phyloP scores from a whole-genome alignment of 2,329 filamentous ascomycete species.

The Penicillium psychrosexuale region DNA sequence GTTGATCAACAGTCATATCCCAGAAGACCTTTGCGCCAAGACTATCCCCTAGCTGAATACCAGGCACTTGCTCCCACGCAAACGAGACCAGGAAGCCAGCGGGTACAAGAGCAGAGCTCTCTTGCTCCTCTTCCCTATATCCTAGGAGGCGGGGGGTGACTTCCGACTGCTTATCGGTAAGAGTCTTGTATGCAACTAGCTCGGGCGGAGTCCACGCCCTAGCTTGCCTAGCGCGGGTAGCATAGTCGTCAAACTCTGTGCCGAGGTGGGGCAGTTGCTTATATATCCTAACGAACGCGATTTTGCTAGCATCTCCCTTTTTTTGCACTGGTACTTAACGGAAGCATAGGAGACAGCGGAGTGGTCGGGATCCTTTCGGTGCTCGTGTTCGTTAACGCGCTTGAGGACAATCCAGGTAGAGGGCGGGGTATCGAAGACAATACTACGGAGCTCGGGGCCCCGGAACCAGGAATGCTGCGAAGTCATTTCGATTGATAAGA shows the following conservation, averaged over 20 bases:
- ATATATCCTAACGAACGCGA: background rate
- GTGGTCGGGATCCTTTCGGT: background rate
- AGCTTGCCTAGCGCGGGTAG: background rate
- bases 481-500: background rate
- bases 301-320: background rate
- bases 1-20: background rate
- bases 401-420: background rate
- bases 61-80: background rate
- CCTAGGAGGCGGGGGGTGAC: background rate
- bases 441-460: background rate
- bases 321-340: background rate
- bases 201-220: background rate
- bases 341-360: background rate
- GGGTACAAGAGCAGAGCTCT: background rate
- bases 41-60: background rate
- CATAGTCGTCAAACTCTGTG: background rate
- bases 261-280: background rate
- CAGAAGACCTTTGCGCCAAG: background rate
- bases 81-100: background rate
- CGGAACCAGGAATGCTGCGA: background rate
- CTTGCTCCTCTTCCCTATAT: background rate
- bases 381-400: background rate
- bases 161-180: background rate
- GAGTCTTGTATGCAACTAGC: background rate
- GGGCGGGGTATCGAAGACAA: background rate